Conservation (phyloP, 2,329 filamentous ascomycete species). For the Cytospora paraplurivora region DNA sequence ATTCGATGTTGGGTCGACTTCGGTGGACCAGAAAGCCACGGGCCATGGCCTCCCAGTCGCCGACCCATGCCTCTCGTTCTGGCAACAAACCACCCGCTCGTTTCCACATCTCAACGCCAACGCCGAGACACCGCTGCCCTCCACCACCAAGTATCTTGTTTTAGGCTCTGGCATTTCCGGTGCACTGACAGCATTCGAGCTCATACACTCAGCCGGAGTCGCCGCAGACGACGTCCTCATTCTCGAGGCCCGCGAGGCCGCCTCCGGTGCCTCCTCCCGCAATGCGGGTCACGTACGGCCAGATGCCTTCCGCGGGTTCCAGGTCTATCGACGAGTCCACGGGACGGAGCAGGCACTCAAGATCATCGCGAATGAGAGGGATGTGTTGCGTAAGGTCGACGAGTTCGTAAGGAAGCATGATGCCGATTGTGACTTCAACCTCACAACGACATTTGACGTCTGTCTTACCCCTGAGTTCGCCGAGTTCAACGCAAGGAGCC, state of each 20-base stretch:
- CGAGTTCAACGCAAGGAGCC: slow-evolving; percentile 44
- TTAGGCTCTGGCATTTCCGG: slow-evolving; percentile 48
- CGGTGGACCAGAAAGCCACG: neutral
- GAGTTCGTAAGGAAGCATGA: slow-evolving; percentile 45
- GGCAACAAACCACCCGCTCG: slow-evolving; percentile 48
- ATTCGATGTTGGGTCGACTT: neutral
- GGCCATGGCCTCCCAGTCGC: slow-evolving; percentile 23
- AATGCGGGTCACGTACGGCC: slow-evolving; percentile 49
- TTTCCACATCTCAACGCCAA: slow-evolving; percentile 47
- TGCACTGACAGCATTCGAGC: slow-evolving; percentile 43
- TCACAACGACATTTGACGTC: slow-evolving; percentile 50
- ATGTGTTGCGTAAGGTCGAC: slow-evolving; percentile 42
- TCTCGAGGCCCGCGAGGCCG: slow-evolving; percentile 47
- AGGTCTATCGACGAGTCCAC: slow-evolving; percentile 45
- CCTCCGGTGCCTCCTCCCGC: slow-evolving; percentile 46
- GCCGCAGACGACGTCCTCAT: slow-evolving; percentile 41
- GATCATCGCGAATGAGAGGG: slow-evolving; percentile 47
- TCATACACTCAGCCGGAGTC: slow-evolving; percentile 41
- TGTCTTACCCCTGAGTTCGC: slow-evolving; percentile 51
- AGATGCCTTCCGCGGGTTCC: slow-evolving; percentile 51
- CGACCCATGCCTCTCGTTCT: slow-evolving; percentile 35
- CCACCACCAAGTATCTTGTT: slow-evolving; percentile 39
- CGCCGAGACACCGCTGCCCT: slow-evolving; percentile 35
- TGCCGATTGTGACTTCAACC: slow-evolving; percentile 49
- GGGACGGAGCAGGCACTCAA: slow-evolving; percentile 48